Evolutionary conservation across 2,329 filamentous ascomycete species (phyloP).

Genomic region (Drechslera avenae): DNA sequence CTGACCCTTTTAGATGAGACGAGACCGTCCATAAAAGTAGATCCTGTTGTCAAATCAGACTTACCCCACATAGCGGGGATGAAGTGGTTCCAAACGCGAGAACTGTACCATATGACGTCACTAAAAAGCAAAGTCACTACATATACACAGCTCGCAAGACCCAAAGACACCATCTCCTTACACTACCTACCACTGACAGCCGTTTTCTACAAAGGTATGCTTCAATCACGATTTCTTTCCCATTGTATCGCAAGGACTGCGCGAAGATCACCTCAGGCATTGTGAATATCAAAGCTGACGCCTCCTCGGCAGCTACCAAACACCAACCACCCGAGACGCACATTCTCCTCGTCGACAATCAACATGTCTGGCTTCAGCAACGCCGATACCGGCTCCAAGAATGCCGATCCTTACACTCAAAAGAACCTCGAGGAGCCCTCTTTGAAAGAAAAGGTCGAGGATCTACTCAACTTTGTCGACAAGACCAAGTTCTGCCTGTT

Average conservation of each 20-base stretch:
- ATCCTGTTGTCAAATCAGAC: conserved; percentile 4
- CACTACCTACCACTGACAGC: conserved; percentile 5
- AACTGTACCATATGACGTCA: conserved; percentile 22
- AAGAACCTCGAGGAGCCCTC: conserved; percentile 74
- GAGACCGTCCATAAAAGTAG: conserved; percentile 6
- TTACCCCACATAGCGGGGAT: conserved; percentile 20
- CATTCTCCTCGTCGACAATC: conserved; percentile 15
- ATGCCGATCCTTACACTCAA: conserved; percentile 79
- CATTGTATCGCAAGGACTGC: conserved; percentile 10
- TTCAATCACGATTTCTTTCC: conserved; percentile 11
- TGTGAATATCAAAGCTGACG: conserved; percentile 27
- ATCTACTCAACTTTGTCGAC: conserved; percentile 72
- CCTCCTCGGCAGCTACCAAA: conserved; percentile 22
- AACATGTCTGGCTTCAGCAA: conserved; percentile 48
- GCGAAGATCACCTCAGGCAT: conserved; percentile 9
- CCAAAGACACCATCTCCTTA: conserved; percentile 5
- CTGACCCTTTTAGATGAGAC: conserved; percentile 6
- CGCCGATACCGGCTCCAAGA: conserved; percentile 47
- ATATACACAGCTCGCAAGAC: conserved; percentile 16
- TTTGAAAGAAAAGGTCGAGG: conserved; percentile 76
- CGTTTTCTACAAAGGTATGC: conserved; percentile 18
- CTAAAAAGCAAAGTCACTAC: conserved; percentile 14
- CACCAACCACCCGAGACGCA: conserved; percentile 9
- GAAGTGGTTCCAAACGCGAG: conserved; percentile 12
- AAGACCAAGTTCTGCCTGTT: conserved; percentile 85